A percentile compares a stretch with the other conserved stretches of the same genome.
Conservation (phyloP, 176 grass and related monocot species). For the Ananas comosus region DNA sequence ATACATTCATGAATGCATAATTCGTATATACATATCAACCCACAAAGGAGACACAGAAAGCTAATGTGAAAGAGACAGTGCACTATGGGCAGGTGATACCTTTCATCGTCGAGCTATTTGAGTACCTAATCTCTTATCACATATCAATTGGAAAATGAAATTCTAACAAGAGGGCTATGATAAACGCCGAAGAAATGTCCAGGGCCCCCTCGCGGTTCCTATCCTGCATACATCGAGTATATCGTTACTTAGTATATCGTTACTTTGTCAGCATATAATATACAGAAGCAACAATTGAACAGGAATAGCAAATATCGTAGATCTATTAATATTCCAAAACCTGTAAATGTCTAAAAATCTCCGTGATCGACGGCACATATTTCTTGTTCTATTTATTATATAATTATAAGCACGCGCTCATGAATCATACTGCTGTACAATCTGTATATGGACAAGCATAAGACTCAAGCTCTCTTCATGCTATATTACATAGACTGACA, state of each 20-base stretch:
- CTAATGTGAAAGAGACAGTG: too few relatives aligned
- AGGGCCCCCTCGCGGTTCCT: constrained; percentile 32
- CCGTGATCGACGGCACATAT: too few relatives aligned
- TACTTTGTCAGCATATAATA: neutral
- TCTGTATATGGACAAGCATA: too few relatives aligned
- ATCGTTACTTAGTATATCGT: too few relatives aligned
- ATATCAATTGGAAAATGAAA: neutral
- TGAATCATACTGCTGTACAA: too few relatives aligned
- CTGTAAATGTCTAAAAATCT: neutral
- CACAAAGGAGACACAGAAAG: too few relatives aligned
- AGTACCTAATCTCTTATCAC: neutral
- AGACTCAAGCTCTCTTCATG: too few relatives aligned
- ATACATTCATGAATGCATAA: too few relatives aligned
- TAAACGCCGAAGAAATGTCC: constrained; percentile 28
- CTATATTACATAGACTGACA: too few relatives aligned
- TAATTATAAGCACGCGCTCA: too few relatives aligned
- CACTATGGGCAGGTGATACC: neutral
- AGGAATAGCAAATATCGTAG: neutral
- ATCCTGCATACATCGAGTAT: constrained; percentile 17
- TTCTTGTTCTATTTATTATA: too few relatives aligned
- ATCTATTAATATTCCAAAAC: neutral
- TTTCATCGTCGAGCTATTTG: neutral
- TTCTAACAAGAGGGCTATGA: neutral
- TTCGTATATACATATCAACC: too few relatives aligned
- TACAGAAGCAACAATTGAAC: neutral